Percentiles rank a stretch among this genome's conserved stretches.
phyloP scores from a whole-genome alignment of 768 basidiomycete species.

The Tricholoma matsutake region DNA sequence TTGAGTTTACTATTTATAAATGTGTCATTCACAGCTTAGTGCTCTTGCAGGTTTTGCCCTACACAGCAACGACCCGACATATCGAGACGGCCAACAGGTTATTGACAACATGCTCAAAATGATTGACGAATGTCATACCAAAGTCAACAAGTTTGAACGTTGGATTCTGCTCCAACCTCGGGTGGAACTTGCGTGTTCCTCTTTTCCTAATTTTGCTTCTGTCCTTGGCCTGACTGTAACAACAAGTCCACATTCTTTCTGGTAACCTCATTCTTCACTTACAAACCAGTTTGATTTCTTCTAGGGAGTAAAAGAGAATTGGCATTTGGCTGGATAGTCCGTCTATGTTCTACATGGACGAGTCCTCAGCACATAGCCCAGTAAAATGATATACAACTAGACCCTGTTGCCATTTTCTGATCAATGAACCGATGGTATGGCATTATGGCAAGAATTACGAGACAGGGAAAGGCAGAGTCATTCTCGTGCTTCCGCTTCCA shows the following conservation, averaged over 20 bases:
- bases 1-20: too few species aligned
- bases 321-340: too few species aligned
- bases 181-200: constrained; percentile 48
- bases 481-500: not conserved
- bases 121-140: constrained; percentile 63
- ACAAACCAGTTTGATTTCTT: constrained; percentile 33
- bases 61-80: too few species aligned
- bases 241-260: constrained; percentile 67
- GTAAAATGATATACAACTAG: too few species aligned
- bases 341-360: not conserved
- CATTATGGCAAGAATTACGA: not conserved
- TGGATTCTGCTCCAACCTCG: constrained; percentile 56
- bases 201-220: not conserved
- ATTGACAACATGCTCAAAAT: constrained; percentile 69
- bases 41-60: too few species aligned
- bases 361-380: too few species aligned
- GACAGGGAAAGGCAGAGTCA: not conserved
- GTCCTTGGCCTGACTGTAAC: not conserved
- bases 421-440: not conserved
- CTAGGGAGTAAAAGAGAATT: too few species aligned
- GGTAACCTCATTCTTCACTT: constrained; percentile 74
- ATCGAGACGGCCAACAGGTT: constrained; percentile 31
- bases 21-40: too few species aligned
- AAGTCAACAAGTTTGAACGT: constrained; percentile 59
- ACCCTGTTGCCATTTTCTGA: not conserved